phyloP scores from a whole-genome alignment of 2,329 filamentous ascomycete species.

The Fusarium sp. region DNA sequence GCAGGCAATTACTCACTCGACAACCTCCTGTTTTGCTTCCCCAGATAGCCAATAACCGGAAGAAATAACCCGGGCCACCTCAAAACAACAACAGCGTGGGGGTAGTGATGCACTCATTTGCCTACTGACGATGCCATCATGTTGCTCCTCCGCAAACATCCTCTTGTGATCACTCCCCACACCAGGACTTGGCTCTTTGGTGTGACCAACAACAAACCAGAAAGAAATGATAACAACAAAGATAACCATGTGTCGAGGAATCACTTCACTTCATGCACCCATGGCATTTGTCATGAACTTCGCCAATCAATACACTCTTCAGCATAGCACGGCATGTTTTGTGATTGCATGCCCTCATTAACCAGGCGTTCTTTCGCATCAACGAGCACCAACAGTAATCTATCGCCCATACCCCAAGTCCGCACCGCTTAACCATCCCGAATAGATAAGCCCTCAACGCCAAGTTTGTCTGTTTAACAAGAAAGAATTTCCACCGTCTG shows the following conservation, averaged over 20 bases:
- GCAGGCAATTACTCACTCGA: not conserved
- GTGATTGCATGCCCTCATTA: conserved; percentile 35
- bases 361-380: conserved; percentile 31
- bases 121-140: conserved; percentile 21
- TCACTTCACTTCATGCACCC: conserved; percentile 15
- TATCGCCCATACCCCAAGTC: conserved; percentile 26
- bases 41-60: conserved; percentile 5
- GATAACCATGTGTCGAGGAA: conserved; percentile 24
- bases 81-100: conserved; percentile 14
- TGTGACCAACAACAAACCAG: conserved; percentile 1
- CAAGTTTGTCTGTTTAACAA: conserved; percentile 27
- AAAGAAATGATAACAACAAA: conserved; percentile 4
- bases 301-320: conserved; percentile 26
- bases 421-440: conserved; percentile 22
- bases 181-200: conserved; percentile 3
- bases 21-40: not conserved
- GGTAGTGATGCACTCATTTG: conserved; percentile 12
- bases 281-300: conserved; percentile 17
- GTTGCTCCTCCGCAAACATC: not conserved
- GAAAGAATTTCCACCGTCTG: conserved; percentile 15
- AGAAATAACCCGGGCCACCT: conserved; percentile 16
- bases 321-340: conserved; percentile 26
- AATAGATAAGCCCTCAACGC: conserved; percentile 36
- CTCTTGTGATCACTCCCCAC: conserved; percentile 21
- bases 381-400: conserved; percentile 34